Base-by-base conservation (phyloP, 2,329 filamentous ascomycete species). In the Tricladium varicosporioides region DNA sequence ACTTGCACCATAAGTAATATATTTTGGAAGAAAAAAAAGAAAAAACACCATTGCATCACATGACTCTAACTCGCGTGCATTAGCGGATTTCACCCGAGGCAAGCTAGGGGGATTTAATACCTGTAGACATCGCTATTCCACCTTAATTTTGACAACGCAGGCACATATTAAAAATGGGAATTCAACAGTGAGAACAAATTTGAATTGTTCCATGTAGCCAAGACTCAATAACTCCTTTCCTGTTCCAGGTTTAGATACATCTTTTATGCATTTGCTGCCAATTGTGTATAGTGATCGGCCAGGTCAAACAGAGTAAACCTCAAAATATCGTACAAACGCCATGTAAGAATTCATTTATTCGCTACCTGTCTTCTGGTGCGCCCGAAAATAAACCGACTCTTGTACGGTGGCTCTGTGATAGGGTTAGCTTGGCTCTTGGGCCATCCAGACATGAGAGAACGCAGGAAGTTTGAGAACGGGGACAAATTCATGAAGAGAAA, bases 321-420 rank as follows among this genome's bases (percentile, higher is more conserved):
- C 60, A 60, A 67, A 43, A 65, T 69, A 68, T 69, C 63, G 61
- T 67, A 67, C 66, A 69, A 65, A 67, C 62, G 61, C 60, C 60
- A 66, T 60, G 51, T 59, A 67, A 64, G 54, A 40, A 59, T 56
- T 49, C 50, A 56, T 47, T 36, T 53, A 59, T 47, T 58, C 60
- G 60, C 64, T 71, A 72, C 59, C 67, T 70, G 58, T 89, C 86
- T 66, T 89, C 87, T 46, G 85, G 84, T 60, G 82, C 74, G 33
- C 85, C 85, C 58, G 86, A 88, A 71, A 91, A 89, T 59, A 91
- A 76, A 53, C 87, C 87, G 71, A 91, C 87, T 68, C 88, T 83
- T 81, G 91, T 86, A 59, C 88, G 86, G 74, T 91, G 88, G 73
- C 86, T 89, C 87, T 91, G 73, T 61, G 54, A 31, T 63, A 69